phyloP scores from a whole-genome alignment of 176 grass and related monocot genomes.

The Oryza longistaminata region DNA sequence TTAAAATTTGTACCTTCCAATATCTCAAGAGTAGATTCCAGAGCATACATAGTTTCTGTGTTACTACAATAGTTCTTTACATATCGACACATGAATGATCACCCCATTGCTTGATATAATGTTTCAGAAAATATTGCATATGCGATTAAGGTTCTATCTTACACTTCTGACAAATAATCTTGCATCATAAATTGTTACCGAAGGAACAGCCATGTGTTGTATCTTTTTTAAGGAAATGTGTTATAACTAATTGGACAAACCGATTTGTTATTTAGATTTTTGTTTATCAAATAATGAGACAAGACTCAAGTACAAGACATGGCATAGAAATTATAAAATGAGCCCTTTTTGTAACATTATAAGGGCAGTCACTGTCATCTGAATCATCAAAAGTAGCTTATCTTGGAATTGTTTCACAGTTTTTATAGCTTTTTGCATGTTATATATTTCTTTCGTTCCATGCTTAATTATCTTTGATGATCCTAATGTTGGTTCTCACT shows the following conservation, averaged over 20 bases:
- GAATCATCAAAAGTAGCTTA: not conserved
- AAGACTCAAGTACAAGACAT: not conserved
- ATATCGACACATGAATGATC: not conserved
- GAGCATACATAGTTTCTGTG: not conserved
- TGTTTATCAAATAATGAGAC: not conserved
- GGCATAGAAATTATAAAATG: not conserved
- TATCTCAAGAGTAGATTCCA: not conserved
- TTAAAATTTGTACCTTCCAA: not conserved
- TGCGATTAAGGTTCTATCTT: not conserved
- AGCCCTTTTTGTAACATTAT: not conserved
- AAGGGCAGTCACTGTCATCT: not conserved
- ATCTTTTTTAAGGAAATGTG: not conserved
- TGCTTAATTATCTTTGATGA: conserved; percentile 14
- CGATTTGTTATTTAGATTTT: not conserved
- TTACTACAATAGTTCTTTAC: not conserved
- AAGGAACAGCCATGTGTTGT: not conserved
- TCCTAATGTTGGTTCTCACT: conserved; percentile 24
- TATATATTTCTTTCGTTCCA: conserved; percentile 11
- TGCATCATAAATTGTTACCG: not conserved
- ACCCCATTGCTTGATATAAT: not conserved
- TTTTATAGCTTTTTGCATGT: conserved; percentile 21
- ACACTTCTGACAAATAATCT: not conserved
- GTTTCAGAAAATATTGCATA: not conserved
- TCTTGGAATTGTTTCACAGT: conserved; percentile 3
- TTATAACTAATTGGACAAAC: not conserved